A percentile compares a stretch with the other conserved stretches of the same genome.
These are phyloP conservation scores for Pyronema omphalodes DNA, from an alignment of 495 filamentous ascomycete species.

Conservation along the genomic window DNA sequence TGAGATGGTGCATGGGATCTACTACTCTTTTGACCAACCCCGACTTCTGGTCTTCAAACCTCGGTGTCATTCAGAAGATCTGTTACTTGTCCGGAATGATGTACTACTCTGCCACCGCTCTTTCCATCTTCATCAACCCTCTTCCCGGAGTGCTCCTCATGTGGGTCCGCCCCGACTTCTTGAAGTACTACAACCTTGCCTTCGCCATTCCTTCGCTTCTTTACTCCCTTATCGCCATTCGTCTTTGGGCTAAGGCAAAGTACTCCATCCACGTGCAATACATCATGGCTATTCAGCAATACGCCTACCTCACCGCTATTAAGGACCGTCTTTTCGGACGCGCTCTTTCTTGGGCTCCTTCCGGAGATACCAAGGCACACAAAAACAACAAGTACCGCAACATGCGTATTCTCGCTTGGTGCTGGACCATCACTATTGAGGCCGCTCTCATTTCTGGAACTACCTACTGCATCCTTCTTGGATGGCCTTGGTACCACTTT, in stretches of 20 bases:
- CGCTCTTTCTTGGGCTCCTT: constrained; percentile 15
- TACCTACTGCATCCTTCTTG: constrained; percentile 7
- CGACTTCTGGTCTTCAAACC: constrained; percentile 18
- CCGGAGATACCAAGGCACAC: constrained; percentile 16
- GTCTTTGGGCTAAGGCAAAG: constrained; percentile 15
- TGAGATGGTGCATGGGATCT: constrained; percentile 21
- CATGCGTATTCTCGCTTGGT: constrained; percentile 19
- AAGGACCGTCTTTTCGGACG: constrained; percentile 17
- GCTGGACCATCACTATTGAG: constrained; percentile 16
- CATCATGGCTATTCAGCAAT: constrained; percentile 17
- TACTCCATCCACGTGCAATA: constrained; percentile 21
- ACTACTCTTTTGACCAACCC: constrained; percentile 16
- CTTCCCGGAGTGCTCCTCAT: constrained; percentile 19
- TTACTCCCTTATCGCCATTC: constrained; percentile 12
- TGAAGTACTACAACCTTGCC: constrained; percentile 23
- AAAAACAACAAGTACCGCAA: constrained; percentile 21
- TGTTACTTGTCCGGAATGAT: constrained; percentile 22
- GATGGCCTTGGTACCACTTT: constrained; percentile 5
- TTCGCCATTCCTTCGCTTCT: constrained; percentile 20
- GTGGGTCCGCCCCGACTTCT: constrained; percentile 18
- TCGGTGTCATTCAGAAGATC: constrained; percentile 18
- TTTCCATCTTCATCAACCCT: constrained; percentile 15
- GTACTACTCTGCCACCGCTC: constrained; percentile 17
- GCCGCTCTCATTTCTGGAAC: constrained; percentile 8
- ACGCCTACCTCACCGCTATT: constrained; percentile 20